Percentiles rank a stretch among this genome's conserved stretches.
Evolutionary conservation across 2,329 filamentous ascomycete species (phyloP).

Genomic region (Phaeosphaeriaceae sp.): DNA sequence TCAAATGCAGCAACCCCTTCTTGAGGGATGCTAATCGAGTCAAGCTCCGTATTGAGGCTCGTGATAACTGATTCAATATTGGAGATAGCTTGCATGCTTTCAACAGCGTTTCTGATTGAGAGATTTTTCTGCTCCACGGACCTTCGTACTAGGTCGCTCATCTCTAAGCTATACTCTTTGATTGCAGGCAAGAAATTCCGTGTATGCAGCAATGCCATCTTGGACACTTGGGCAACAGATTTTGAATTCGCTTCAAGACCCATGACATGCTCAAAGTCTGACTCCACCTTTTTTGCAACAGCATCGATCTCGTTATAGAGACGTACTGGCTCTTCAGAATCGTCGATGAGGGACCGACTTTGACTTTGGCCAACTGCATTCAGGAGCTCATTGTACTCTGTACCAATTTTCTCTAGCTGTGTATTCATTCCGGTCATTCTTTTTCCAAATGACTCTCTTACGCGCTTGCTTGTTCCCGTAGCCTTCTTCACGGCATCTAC

Average conservation of each 20-base stretch:
- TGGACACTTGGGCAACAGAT: slow-evolving; percentile 65
- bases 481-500: slow-evolving; percentile 74
- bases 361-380: slow-evolving; percentile 54
- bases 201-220: slow-evolving; percentile 69
- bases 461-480: slow-evolving; percentile 68
- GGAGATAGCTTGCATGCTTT: slow-evolving; percentile 83
- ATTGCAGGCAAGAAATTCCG: slow-evolving; percentile 68
- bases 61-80: slow-evolving; percentile 78
- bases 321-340: slow-evolving; percentile 68
- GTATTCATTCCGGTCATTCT: slow-evolving; percentile 52
- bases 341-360: slow-evolving; percentile 61
- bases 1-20: slow-evolving; percentile 83
- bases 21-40: slow-evolving; percentile 71
- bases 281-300: slow-evolving; percentile 82
- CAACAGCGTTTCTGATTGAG: slow-evolving; percentile 68
- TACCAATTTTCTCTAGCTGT: slow-evolving; percentile 50
- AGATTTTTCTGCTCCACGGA: slow-evolving; percentile 69
- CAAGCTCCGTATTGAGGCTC: slow-evolving; percentile 74
- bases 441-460: slow-evolving; percentile 69
- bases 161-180: slow-evolving; percentile 62
- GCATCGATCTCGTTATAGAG: slow-evolving; percentile 85
- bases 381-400: slow-evolving; percentile 54
- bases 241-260: slow-evolving; percentile 72
- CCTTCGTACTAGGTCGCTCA: slow-evolving; percentile 60
- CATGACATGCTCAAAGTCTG: slow-evolving; percentile 80